Evolutionary conservation across 108 stramenopile species (phyloP).

Genomic region (Epithemia pelagica): DNA sequence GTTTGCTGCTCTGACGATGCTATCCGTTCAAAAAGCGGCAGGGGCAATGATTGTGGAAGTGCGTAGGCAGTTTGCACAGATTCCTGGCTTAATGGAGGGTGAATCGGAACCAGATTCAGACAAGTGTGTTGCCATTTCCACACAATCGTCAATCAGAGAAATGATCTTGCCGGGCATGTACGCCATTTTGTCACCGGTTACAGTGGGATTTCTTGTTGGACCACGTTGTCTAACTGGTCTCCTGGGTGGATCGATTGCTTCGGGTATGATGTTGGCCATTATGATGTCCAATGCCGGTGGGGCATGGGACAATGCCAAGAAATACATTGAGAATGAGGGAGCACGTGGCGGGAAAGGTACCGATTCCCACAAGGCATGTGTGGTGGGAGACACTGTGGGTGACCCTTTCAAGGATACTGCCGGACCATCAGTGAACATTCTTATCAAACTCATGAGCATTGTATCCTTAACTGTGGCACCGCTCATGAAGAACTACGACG

Average conservation of each 20-base stretch:
- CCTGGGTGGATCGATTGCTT: slow-evolving; percentile 65
- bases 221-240: slow-evolving; percentile 67
- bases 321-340: slow-evolving; percentile 86
- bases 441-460: slow-evolving; percentile 93
- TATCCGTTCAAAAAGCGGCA: slow-evolving; percentile 92
- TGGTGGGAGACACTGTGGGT: slow-evolving; percentile 94
- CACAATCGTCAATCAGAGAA: slow-evolving; percentile 60
- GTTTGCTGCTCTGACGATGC: slow-evolving; percentile 95
- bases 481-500: slow-evolving; percentile 32
- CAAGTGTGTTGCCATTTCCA: slow-evolving; percentile 68
- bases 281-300: slow-evolving; percentile 94
- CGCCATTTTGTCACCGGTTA: slow-evolving; percentile 61
- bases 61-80: slow-evolving; percentile 81
- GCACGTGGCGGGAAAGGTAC: slow-evolving; percentile 71
- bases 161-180: slow-evolving; percentile 77
- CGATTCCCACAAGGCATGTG: slow-evolving; percentile 89
- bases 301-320: slow-evolving; percentile 97
- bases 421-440: slow-evolving; percentile 86
- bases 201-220: slow-evolving; percentile 72
- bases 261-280: slow-evolving; percentile 90
- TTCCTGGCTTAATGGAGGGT: slow-evolving; percentile 67
- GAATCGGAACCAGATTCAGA: slow-evolving; percentile 73
- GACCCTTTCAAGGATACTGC: slow-evolving; percentile 88
- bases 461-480: slow-evolving; percentile 74
- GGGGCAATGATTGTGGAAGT: slow-evolving; percentile 93